A percentile compares a stretch with the other conserved stretches of the same genome.
phyloP scores from a whole-genome alignment of 2,329 filamentous ascomycete genomes.

The Arthroderma sp. region DNA sequence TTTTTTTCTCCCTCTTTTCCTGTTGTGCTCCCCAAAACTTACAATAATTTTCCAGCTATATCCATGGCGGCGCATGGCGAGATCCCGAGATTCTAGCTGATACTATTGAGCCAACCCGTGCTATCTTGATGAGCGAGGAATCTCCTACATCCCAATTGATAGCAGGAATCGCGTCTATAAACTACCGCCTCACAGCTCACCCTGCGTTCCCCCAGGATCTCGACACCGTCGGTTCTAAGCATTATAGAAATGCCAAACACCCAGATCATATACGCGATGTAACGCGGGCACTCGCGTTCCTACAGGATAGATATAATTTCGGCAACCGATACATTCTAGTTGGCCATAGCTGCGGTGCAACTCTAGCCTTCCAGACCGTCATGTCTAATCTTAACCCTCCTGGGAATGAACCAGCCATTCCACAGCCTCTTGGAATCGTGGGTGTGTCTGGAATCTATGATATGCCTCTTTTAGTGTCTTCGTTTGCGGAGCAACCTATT shows the following conservation, averaged over 20 bases:
- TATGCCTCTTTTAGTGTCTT: constrained; percentile 24
- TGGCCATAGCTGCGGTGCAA: constrained; percentile 36
- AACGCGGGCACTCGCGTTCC: constrained; percentile 24
- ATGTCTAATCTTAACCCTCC: constrained; percentile 19
- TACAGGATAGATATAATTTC: constrained; percentile 29
- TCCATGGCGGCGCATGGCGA: constrained; percentile 39
- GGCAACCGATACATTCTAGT: constrained; percentile 30
- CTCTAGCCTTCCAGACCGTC: constrained; percentile 32
- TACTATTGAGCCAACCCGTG: constrained; percentile 24
- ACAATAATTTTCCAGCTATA: constrained; percentile 20
- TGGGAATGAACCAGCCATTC: constrained; percentile 6
- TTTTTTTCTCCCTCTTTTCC: not conserved
- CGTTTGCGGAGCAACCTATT: constrained; percentile 17
- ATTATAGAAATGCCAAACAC: constrained; percentile 27
- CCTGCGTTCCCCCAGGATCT: constrained; percentile 27
- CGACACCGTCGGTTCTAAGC: constrained; percentile 14
- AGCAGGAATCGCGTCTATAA: constrained; percentile 31
- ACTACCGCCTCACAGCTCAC: constrained; percentile 34
- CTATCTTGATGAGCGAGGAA: constrained; percentile 15
- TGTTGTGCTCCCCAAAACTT: not conserved
- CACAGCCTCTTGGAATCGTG: constrained; percentile 25
- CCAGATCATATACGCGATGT: constrained; percentile 35
- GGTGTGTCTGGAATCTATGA: constrained; percentile 36
- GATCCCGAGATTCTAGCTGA: constrained; percentile 29
- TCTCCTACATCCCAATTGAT: constrained; percentile 15